Evolutionary conservation across 208 protist genomes (phyloP).

Genomic region (Porcisia deanei): DNA sequence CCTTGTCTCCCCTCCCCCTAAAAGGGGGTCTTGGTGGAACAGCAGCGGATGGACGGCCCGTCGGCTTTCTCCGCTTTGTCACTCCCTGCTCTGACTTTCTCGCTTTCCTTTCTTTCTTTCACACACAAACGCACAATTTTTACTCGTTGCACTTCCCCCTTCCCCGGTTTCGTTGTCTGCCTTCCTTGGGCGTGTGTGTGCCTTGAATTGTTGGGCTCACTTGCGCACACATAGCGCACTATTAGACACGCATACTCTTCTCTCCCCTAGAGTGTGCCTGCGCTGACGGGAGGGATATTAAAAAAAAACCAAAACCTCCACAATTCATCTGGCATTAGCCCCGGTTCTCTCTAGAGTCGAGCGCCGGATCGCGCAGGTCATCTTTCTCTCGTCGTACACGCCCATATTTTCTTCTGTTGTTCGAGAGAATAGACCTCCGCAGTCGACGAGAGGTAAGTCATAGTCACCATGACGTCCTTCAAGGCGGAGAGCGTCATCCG

Average conservation of each 20-base stretch:
- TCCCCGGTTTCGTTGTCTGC: neutral
- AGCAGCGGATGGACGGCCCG: neutral
- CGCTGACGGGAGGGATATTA: neutral
- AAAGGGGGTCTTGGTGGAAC: neutral
- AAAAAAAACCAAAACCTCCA: neutral
- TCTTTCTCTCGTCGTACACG: neutral
- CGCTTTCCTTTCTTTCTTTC: neutral
- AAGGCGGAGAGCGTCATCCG: conserved; percentile 30
- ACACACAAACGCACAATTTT: neutral
- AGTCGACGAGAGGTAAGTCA: neutral
- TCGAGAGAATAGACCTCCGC: neutral
- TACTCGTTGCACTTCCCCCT: too few relatives aligned
- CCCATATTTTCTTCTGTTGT: neutral
- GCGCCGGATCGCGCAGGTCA: neutral
- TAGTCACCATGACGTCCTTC: conserved; percentile 19
- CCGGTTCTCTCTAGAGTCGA: neutral
- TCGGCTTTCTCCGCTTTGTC: neutral
- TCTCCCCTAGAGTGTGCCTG: neutral
- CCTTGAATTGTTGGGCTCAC: neutral
- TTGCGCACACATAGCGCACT: neutral
- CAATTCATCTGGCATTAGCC: neutral
- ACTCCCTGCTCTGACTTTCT: neutral
- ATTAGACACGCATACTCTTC: too few relatives aligned
- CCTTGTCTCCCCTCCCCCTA: neutral
- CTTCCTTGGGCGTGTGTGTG: neutral